Base-by-base conservation (phyloP, 371 early-diverging fungal genomes). In the Mortierella sp. region DNA sequence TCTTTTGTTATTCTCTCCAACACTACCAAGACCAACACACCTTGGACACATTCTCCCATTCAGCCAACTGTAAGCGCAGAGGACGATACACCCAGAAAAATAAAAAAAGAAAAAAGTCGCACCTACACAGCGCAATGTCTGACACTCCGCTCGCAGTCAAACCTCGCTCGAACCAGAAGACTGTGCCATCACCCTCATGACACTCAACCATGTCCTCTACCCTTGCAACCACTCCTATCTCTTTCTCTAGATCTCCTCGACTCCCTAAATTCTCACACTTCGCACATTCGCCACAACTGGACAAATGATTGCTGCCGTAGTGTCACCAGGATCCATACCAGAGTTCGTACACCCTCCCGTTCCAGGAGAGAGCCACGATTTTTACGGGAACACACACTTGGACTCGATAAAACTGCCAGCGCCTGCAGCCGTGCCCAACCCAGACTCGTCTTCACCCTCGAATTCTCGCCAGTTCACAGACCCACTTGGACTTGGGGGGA, bases 331-430 rank as follows among this genome's bases (percentile, higher is more conserved):
- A 58, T 76, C 88, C 35, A 87, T 91, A 71, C 91, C 91, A 51
- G 92, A 93, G 27, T 93, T 93, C 73, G 93, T 94, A 56, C 90
- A 91, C 54, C 94, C 95, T 56, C 92, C 94, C 10, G 88, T 93
- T 10, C 93, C 94, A 46, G 94, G 94, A 24, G 91, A 92, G 81
- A 89, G 89, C 4, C 95, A 95, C 70, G 89, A 90, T 55, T 91
- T 91, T 65, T 95, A 95, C 83, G 95, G 95, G 16, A 88, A 89
- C 75, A 79, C 88, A 5, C 94, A 94, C 83, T 90, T 91, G 70
- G 86, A 89, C 48, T 89, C 88, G 58, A 88, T 93, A 49, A 90
- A 91, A 46, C 82, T 93, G 27, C 93, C 92, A 29, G 74, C 86
- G 6, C 75, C 78, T 29, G 74, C 83, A 44, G 41, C 63, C 70